A percentile compares a stretch with the other conserved stretches of the same genome.
phyloP scores from a whole-genome alignment of 768 basidiomycete genomes.

The Tubosaeta sp. region DNA sequence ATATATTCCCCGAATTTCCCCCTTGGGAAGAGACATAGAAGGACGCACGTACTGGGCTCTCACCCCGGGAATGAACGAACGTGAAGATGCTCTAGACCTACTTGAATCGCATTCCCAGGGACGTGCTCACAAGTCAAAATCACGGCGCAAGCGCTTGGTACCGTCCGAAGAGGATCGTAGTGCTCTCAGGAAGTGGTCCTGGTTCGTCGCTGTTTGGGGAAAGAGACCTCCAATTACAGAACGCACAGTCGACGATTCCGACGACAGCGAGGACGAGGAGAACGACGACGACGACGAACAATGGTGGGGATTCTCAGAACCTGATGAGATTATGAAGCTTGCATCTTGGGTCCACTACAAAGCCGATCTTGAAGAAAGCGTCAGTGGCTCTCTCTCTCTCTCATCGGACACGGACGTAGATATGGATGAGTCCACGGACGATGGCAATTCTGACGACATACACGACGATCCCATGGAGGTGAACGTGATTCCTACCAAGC shows the following conservation, averaged over 20 bases:
- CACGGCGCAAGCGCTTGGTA: slow-evolving; percentile 35
- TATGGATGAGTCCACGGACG: slow-evolving; percentile 15
- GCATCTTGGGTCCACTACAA: slow-evolving; percentile 61
- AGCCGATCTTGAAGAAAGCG: slow-evolving; percentile 34
- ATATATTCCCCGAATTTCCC: slow-evolving; percentile 49
- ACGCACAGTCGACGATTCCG: slow-evolving; percentile 23
- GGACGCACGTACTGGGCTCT: slow-evolving; percentile 67
- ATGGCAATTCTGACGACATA: slow-evolving; percentile 5
- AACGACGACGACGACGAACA: slow-evolving; percentile 35
- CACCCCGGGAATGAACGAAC: slow-evolving; percentile 55
- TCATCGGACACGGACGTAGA: slow-evolving; percentile 19
- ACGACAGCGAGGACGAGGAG: slow-evolving; percentile 23
- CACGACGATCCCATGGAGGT: slow-evolving; percentile 1
- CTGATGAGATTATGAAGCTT: slow-evolving; percentile 58
- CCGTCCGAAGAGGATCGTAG: slow-evolving; percentile 48
- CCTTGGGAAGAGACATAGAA: slow-evolving; percentile 65
- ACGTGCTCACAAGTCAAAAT: slow-evolving; percentile 32
- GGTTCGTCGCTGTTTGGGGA: slow-evolving; percentile 78
- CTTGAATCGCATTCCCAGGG: slow-evolving; percentile 24
- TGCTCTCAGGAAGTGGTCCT: slow-evolving; percentile 60
- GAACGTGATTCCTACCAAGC: slow-evolving; percentile 19
- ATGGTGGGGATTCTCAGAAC: slow-evolving; percentile 80
- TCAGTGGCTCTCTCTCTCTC: background rate
- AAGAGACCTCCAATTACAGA: slow-evolving; percentile 38
- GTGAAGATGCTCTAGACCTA: slow-evolving; percentile 41